phyloP scores from a whole-genome alignment of 768 basidiomycete species.

The Tylopilus subfusipes region DNA sequence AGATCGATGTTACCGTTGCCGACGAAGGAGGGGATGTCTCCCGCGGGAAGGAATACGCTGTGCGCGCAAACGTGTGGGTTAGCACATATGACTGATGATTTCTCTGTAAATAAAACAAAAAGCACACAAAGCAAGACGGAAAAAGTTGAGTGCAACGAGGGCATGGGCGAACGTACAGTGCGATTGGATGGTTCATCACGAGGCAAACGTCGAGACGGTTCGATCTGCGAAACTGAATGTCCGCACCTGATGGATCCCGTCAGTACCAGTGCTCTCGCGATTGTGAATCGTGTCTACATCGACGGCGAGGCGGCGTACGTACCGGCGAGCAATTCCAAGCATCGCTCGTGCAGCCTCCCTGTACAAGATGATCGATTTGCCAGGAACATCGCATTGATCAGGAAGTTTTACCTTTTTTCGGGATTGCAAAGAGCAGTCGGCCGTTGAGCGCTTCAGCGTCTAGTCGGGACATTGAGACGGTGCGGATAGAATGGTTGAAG shows the following conservation, averaged over 20 bases:
- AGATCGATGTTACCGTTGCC: conserved; percentile 96
- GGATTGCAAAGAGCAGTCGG: conserved; percentile 89
- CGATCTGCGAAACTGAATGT: conserved; percentile 89
- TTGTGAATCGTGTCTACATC: neutral
- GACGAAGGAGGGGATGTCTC: conserved; percentile 97
- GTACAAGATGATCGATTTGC: neutral
- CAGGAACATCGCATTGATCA: neutral
- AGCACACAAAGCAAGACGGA: too few species aligned
- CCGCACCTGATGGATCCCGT: conserved; percentile 60
- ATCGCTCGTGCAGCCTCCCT: conserved; percentile 92
- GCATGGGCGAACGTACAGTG: conserved; percentile 56
- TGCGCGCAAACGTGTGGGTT: too few species aligned
- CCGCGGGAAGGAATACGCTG: conserved; percentile 94
- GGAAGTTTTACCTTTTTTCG: conserved; percentile 79
- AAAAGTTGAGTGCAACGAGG: neutral
- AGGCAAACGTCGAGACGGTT: conserved; percentile 89
- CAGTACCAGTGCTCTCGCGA: neutral
- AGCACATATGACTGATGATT: too few species aligned
- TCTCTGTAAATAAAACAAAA: too few species aligned
- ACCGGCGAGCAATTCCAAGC: conserved; percentile 82
- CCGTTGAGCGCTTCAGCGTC: conserved; percentile 81
- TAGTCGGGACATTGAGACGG: conserved; percentile 13
- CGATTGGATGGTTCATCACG: conserved; percentile 90
- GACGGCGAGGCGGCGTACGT: conserved; percentile 11
- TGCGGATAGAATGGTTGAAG: neutral